These are phyloP conservation scores for Clonostachys rosea DNA, from an alignment of 2,329 filamentous ascomycete species.

Conservation along the genomic window DNA sequence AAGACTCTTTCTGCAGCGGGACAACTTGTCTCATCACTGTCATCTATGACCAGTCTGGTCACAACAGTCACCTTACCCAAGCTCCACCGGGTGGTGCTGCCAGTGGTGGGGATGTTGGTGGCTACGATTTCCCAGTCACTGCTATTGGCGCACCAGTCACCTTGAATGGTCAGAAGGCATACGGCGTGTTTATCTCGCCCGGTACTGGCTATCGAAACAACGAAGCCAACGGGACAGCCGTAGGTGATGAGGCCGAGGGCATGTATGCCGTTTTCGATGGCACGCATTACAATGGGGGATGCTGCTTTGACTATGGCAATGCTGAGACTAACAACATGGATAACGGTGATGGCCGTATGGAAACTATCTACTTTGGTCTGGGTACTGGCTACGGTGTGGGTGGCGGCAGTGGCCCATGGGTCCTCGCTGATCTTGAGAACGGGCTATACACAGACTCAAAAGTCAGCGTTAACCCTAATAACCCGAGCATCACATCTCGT, in stretches of 20 bases:
- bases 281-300: slow-evolving; percentile 51
- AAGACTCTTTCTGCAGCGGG: slow-evolving; percentile 55
- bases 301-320: slow-evolving; percentile 56
- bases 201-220: slow-evolving; percentile 62
- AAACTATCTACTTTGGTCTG: slow-evolving; percentile 50
- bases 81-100: slow-evolving; percentile 52
- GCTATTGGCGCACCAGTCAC: slow-evolving; percentile 58
- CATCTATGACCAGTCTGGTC: slow-evolving; percentile 63
- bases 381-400: slow-evolving; percentile 46
- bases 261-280: slow-evolving; percentile 59
- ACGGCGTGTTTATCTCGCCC: slow-evolving; percentile 58
- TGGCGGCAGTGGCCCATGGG: slow-evolving; percentile 56
- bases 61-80: slow-evolving; percentile 57
- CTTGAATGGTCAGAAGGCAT: slow-evolving; percentile 55
- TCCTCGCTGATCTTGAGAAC: slow-evolving; percentile 68
- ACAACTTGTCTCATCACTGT: slow-evolving; percentile 60
- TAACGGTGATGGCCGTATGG: slow-evolving; percentile 63
- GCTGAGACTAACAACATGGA: slow-evolving; percentile 46
- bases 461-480: slow-evolving; percentile 37
- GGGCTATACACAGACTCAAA: slow-evolving; percentile 55
- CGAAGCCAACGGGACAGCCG: slow-evolving; percentile 43
- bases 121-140: slow-evolving; percentile 55
- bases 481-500: slow-evolving; percentile 46
- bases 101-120: slow-evolving; percentile 46
- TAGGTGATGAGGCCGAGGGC: slow-evolving; percentile 48